Conservation (phyloP, 2,329 filamentous ascomycete species). For the Byssoonygena ceratinophila region DNA sequence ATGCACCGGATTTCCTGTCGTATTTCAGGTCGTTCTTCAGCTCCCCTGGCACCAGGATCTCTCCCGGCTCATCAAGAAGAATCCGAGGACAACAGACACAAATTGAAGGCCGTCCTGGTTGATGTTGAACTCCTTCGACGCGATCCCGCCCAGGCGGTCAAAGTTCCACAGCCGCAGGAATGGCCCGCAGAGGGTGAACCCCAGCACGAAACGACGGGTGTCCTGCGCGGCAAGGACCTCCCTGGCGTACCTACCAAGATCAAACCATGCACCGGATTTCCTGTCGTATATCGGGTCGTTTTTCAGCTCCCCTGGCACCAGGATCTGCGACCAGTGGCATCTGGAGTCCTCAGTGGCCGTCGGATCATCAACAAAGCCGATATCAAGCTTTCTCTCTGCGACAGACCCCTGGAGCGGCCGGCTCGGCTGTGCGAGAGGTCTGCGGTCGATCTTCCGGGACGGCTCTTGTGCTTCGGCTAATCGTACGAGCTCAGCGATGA, state of each 20-base stretch:
- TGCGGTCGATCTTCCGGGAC: slow-evolving; percentile 1
- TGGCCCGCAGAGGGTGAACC: too few species aligned
- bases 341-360: slow-evolving; percentile 19
- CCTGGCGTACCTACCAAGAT: neutral
- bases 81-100: too few species aligned
- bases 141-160: too few species aligned
- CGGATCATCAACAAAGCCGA: slow-evolving; percentile 4
- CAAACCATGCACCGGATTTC: neutral
- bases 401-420: neutral
- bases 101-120: neutral
- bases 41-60: slow-evolving; percentile 28
- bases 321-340: slow-evolving; percentile 36
- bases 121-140: neutral
- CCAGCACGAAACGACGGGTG: too few species aligned
- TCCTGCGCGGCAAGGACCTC: neutral
- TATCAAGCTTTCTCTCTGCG: neutral
- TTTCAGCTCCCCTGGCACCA: slow-evolving; percentile 18
- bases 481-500: neutral
- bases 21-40: neutral
- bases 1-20: neutral
- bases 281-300: neutral
- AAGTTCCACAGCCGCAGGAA: too few species aligned
- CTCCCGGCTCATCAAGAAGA: neutral
- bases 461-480: neutral
- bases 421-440: neutral